phyloP scores from a whole-genome alignment of 1,139 yeast species.

The Diutina pseudorugosa region DNA sequence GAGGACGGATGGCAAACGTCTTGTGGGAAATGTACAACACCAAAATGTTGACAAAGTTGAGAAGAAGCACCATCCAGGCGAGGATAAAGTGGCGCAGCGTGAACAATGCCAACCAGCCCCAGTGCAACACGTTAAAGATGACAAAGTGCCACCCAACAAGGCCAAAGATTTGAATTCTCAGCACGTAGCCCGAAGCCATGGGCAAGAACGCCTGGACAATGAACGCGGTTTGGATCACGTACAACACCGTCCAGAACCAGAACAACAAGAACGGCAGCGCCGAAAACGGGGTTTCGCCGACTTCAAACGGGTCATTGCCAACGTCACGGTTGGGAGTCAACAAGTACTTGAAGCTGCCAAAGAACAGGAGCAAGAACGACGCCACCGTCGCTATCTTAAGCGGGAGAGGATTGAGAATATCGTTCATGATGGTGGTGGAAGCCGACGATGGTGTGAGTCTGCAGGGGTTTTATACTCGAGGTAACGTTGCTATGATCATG shows the following conservation, averaged over 20 bases:
- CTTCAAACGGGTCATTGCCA: slow-evolving; percentile 33
- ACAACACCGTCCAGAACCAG: slow-evolving; percentile 46
- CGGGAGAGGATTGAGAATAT: slow-evolving; percentile 6
- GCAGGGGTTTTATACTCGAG: not conserved
- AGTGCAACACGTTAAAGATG: slow-evolving; percentile 44
- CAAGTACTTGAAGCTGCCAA: slow-evolving; percentile 42
- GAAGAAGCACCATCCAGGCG: slow-evolving; percentile 41
- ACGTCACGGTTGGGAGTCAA: slow-evolving; percentile 35
- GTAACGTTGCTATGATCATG: slow-evolving; percentile 2
- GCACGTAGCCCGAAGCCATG: slow-evolving; percentile 14
- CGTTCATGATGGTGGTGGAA: not conserved
- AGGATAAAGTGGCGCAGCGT: slow-evolving; percentile 42
- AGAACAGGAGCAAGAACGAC: slow-evolving; percentile 40
- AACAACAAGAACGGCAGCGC: slow-evolving; percentile 40
- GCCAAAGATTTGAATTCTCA: slow-evolving; percentile 16
- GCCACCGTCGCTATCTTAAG: slow-evolving; percentile 36
- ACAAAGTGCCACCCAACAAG: slow-evolving; percentile 51
- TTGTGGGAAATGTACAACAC: slow-evolving; percentile 47
- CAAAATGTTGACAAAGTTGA: slow-evolving; percentile 47
- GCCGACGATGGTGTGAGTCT: not conserved
- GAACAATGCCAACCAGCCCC: slow-evolving; percentile 51
- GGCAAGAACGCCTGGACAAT: slow-evolving; percentile 39
- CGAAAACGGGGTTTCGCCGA: slow-evolving; percentile 55
- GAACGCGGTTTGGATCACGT: slow-evolving; percentile 41
- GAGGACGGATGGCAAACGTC: slow-evolving; percentile 43